Evolutionary conservation across 108 stramenopile genomes (phyloP), one percentile per base, ranked within the genome.

Genomic region (Nitzschia sp.): DNA sequence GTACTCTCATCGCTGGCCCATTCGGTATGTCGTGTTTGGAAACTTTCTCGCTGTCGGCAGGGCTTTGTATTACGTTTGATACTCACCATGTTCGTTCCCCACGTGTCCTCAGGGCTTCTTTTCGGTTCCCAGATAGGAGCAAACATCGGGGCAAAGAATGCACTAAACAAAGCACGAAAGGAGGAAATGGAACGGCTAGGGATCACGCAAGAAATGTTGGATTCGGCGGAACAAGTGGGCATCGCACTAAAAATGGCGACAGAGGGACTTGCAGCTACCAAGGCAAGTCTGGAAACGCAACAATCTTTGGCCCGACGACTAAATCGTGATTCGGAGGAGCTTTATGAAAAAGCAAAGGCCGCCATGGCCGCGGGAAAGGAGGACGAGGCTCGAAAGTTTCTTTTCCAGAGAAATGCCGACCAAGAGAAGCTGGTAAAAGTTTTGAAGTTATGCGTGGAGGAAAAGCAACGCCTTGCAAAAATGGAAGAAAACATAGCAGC

Each of bases 51-150:
- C 25, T 23, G 46, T 27, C 8, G 45, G 1, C 29, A 23, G 42
- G 3, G 23, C 8, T 13, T 15, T 13, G 36, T 5, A 18, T n/a
- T n/a, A n/a, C 17, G 9, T 25, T 56, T 32, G 48, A 1, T 46
- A 17, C 34, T 27, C 31, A 46, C 54, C 18, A 27, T 27, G n/a
- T n/a, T n/a, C n/a, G n/a, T n/a, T n/a, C n/a, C n/a, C n/a, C n/a
- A n/a, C n/a, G n/a, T n/a, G n/a, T n/a, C n/a, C 38, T 1, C 31
- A 75, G 74, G 72, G 59, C 83, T 81, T 29, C 59, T 92, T 33
- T 92, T 95, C 75, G 93, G 93, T 3, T 89, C 90, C 1, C 81
- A 88, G 42, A 82, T 95, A 25, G 90, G 93, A 9, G 64, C 78
- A 17, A 79, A 79, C 13, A 55, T 90, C 21, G 93, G 90, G 9